A percentile compares a stretch with the other conserved stretches of the same genome.
Evolutionary conservation across 2,329 filamentous ascomycete genomes (phyloP).

Genomic region (Neurospora sp.): DNA sequence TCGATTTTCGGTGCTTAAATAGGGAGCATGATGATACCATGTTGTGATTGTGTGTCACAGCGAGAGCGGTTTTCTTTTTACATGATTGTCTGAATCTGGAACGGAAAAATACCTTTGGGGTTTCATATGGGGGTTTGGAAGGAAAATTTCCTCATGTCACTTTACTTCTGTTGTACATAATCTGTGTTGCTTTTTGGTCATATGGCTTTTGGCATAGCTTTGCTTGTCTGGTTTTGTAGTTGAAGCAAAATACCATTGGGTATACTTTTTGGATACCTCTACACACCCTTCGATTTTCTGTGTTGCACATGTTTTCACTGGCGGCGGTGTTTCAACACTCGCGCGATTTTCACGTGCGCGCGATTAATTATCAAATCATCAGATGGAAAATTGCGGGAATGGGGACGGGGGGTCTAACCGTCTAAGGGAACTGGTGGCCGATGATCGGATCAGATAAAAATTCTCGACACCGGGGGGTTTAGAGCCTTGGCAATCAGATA

Average conservation of each 20-base stretch:
- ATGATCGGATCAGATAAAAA: neutral
- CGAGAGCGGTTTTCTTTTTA: neutral
- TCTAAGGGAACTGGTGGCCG: neutral
- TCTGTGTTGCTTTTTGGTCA: neutral
- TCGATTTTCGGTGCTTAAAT: slow-evolving; percentile 51
- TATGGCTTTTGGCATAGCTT: neutral
- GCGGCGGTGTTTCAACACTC: neutral
- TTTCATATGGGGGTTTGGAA: neutral
- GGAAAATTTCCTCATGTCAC: neutral
- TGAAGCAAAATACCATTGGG: neutral
- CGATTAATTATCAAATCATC: neutral
- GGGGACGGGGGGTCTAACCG: neutral
- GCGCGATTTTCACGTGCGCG: neutral
- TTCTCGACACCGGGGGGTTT: neutral
- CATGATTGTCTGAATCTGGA: neutral
- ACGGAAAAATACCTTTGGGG: neutral
- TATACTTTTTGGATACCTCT: neutral
- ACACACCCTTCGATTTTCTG: neutral
- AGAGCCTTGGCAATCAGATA: neutral
- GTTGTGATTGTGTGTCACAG: neutral
- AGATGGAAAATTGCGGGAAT: neutral
- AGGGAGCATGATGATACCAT: slow-evolving; percentile 2
- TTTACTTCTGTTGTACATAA: neutral
- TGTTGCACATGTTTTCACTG: neutral
- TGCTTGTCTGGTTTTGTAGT: neutral